Percentiles rank a stretch among this genome's conserved stretches.
Conservation (phyloP, 129 eudicot genomes). For the Erigeron canadensis region DNA sequence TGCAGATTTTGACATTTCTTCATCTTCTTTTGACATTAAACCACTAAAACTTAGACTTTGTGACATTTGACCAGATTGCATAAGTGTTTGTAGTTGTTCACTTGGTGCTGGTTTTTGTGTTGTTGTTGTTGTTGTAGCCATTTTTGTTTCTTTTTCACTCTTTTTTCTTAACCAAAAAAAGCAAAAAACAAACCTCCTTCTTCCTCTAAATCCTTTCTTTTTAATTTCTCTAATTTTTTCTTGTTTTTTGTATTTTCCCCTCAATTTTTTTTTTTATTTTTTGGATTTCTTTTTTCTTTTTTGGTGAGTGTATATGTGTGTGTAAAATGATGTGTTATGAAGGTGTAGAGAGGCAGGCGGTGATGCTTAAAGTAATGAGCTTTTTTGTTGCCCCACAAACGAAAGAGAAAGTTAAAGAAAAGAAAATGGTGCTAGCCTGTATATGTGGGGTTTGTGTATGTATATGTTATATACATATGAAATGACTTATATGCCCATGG, state of each 20-base stretch:
- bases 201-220: constrained; percentile 38
- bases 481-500: constrained; percentile 29
- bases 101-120: constrained; percentile 12
- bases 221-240: constrained; percentile 34
- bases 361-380: constrained; percentile 35
- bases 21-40: constrained; percentile 62
- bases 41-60: constrained; percentile 78
- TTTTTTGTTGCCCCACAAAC: constrained; percentile 30
- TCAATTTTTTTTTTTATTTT: constrained; percentile 24
- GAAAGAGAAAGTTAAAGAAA: constrained; percentile 14
- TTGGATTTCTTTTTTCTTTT: not conserved
- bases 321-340: not conserved
- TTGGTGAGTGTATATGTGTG: no score
- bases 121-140: constrained; percentile 10
- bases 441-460: not conserved
- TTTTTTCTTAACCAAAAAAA: constrained; percentile 37
- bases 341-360: constrained; percentile 32
- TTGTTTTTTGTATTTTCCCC: constrained; percentile 10
- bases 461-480: not conserved
- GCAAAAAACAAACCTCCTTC: constrained; percentile 44
- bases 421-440: constrained; percentile 27
- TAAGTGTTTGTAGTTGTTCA: constrained; percentile 57
- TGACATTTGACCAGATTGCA: constrained; percentile 62
- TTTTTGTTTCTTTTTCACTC: constrained; percentile 36
- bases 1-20: constrained; percentile 83